Conservation (phyloP, 129 eudicot genomes). For the Heracleum sosnowskyi region DNA sequence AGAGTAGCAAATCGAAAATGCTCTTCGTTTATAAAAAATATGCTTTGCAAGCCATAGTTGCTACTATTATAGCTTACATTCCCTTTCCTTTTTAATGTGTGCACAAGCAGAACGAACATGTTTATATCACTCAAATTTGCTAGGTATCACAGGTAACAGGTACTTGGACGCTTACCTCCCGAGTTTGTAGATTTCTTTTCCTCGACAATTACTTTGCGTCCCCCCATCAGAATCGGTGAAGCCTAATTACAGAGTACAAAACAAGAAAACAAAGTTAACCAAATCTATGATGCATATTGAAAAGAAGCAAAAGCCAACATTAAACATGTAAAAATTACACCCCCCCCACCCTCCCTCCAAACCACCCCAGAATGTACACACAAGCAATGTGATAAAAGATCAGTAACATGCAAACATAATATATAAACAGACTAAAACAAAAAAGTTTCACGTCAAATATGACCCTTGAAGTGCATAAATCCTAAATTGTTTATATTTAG, state of each 20-base stretch:
- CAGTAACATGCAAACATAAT: too few relatives aligned
- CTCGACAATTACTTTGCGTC: constrained; percentile 59
- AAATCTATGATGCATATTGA: background rate
- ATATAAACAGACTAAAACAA: too few relatives aligned
- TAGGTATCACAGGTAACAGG: background rate
- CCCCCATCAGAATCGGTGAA: constrained; percentile 54
- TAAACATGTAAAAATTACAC: too few relatives aligned
- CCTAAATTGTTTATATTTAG: background rate
- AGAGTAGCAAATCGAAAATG: background rate
- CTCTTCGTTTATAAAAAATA: too few relatives aligned
- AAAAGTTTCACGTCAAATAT: background rate
- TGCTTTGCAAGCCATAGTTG: background rate
- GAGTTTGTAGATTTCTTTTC: constrained; percentile 78
- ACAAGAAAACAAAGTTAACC: background rate
- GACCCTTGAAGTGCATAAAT: background rate
- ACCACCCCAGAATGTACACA: too few relatives aligned
- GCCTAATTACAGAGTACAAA: constrained; percentile 36
- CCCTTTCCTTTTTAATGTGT: background rate
- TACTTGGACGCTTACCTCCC: constrained; percentile 37
- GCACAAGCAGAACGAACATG: background rate
- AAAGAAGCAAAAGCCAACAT: background rate
- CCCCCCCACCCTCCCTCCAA: too few relatives aligned
- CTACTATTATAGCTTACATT: background rate
- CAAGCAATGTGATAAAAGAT: too few relatives aligned
- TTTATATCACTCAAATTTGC: background rate